These are phyloP conservation scores for Coprinopsis marcescibilis DNA, from an alignment of 768 basidiomycete species.

Conservation along the genomic window DNA sequence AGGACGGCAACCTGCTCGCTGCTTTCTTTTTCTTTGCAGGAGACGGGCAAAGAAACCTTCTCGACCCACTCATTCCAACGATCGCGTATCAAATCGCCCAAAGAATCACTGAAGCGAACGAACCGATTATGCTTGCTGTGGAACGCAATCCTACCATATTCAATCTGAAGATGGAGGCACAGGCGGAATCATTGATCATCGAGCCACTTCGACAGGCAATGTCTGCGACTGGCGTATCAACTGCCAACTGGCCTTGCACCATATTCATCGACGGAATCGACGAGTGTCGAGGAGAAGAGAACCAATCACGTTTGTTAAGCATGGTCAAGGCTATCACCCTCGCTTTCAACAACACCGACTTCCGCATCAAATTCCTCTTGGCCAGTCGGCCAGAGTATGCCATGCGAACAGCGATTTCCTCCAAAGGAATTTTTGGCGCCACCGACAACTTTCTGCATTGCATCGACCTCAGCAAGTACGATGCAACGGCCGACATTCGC, in stretches of 20 bases:
- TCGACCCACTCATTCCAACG: neutral
- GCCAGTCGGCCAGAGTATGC: slow-evolving; percentile 13
- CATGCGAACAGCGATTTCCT: neutral
- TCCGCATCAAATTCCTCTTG: slow-evolving; percentile 7
- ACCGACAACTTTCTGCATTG: neutral
- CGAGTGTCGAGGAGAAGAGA: slow-evolving; percentile 10
- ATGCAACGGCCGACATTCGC: slow-evolving; percentile 5
- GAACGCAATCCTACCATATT: neutral
- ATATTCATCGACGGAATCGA: slow-evolving; percentile 11
- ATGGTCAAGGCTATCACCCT: neutral
- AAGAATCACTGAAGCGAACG: neutral
- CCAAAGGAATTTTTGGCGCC: neutral
- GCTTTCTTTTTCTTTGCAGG: neutral
- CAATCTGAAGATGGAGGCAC: slow-evolving; percentile 1
- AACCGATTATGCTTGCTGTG: slow-evolving; percentile 2
- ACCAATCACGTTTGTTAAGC: slow-evolving; percentile 7
- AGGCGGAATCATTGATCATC: slow-evolving; percentile 8
- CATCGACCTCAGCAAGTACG: neutral
- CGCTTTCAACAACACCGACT: neutral
- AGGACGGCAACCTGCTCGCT: neutral
- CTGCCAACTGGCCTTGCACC: neutral
- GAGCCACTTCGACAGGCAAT: neutral
- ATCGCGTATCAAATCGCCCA: slow-evolving; percentile 11
- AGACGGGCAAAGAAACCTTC: neutral
- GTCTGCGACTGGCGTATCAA: neutral